Conservation (phyloP, 2,329 filamentous ascomycete species). For the Helotiales sp. region DNA sequence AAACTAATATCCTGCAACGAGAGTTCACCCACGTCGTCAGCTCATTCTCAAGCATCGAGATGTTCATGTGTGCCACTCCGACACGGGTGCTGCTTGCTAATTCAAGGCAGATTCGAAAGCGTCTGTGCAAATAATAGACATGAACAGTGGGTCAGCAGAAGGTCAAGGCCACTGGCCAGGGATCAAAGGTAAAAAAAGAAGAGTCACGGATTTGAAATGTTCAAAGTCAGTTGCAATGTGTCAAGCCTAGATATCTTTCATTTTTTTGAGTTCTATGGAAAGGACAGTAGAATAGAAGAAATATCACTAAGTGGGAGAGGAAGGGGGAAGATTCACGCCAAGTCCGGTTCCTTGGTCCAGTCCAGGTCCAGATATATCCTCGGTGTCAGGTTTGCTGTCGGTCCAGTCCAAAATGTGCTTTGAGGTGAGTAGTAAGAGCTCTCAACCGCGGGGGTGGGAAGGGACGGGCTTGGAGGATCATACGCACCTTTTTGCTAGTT, state of each 20-base stretch:
- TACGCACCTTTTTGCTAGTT: constrained; percentile 19
- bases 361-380: constrained; percentile 6
- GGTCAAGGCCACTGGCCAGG: too few species aligned
- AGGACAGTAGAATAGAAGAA: background rate
- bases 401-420: constrained; percentile 21
- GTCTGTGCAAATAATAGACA: too few species aligned
- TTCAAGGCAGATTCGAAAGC: too few species aligned
- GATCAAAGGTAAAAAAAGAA: too few species aligned
- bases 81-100: too few species aligned
- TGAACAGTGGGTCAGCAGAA: too few species aligned
- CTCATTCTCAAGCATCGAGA: too few species aligned
- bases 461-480: background rate
- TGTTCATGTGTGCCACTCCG: too few species aligned
- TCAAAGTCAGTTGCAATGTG: background rate
- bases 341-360: background rate
- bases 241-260: background rate
- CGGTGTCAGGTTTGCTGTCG: background rate
- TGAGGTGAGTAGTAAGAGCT: constrained; percentile 33
- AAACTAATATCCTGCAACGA: too few species aligned
- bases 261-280: background rate
- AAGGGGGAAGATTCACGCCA: background rate
- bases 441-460: background rate
- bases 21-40: too few species aligned
- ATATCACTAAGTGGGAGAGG: too few species aligned
- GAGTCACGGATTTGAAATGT: too few species aligned